phyloP scores from a whole-genome alignment of 129 eudicot genomes.

The Flaveria bidentis region DNA sequence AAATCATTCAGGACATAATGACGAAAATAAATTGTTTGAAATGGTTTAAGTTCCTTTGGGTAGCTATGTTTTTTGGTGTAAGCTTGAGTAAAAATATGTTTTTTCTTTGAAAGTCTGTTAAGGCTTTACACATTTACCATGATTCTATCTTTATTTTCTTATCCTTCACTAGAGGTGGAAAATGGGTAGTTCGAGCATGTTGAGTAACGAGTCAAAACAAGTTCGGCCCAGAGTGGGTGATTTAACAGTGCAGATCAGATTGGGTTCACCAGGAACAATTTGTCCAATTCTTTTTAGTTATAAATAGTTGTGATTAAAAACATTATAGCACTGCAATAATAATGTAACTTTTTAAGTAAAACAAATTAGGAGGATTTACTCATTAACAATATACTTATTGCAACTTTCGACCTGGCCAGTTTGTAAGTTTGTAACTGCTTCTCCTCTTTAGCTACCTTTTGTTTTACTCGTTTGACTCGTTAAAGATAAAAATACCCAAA shows the following conservation, averaged over 20 bases:
- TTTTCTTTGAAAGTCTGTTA: not conserved
- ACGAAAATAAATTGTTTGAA: not conserved
- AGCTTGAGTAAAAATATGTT: not conserved
- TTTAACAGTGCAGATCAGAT: not conserved
- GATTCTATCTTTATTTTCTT: not conserved
- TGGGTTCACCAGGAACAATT: not conserved
- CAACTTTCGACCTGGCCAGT: not conserved
- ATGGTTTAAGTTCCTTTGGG: conserved; percentile 5
- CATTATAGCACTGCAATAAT: not conserved
- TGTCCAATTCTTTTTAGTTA: not conserved
- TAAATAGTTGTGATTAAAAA: conserved; percentile 4
- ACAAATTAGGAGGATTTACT: not conserved
- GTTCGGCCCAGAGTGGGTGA: not conserved
- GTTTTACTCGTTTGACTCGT: not conserved
- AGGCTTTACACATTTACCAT: conserved; percentile 15
- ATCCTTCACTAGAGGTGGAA: not conserved
- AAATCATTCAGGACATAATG: conserved; percentile 19
- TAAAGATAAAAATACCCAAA: not conserved
- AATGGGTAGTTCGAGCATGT: not conserved
- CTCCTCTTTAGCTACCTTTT: not conserved
- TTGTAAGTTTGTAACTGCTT: not conserved
- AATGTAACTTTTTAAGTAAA: not conserved
- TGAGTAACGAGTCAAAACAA: not conserved
- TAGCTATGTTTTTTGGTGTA: not conserved
- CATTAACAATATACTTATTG: not conserved